Base-by-base conservation (phyloP, 345 rosid species). In the Rhodamnia rubescens region DNA sequence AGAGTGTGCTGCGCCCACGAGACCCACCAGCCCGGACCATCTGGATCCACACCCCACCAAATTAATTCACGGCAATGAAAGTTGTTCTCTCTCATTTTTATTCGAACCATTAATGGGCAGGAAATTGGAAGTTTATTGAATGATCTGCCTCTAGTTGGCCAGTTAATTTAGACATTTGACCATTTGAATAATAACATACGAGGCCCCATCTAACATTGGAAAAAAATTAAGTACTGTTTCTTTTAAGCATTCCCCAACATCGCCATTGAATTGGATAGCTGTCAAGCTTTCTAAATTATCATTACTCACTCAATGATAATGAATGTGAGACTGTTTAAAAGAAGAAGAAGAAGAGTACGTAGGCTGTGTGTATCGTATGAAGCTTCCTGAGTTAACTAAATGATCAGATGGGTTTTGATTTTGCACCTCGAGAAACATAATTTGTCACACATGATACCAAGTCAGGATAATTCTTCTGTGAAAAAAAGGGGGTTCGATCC, bases 391-490 rank as follows among this genome's bases (percentile, higher is more conserved):
- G 40, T 36, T 36, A 36, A 61, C 5, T 15, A 27, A 14, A 61
- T 27, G 8, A 27, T 3, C 11, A 61, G 21, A 27, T 12, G 6
- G 42, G 21, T 61, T 61, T 29, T 27, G 11, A 61, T 61, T 29
- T 61, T 61, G 5, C 9, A 1, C 36, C 5, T 27, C 8, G 5
- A 61, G 40, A 27, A 29, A 14, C 32, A 61, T 27, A 61, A 6
- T 61, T 27, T 61, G 21, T 61, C 40, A 7, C 27, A 27, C 21
- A 27, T 29, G 32, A 61, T 61, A 3, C 13, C 74, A 61, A 7
- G 20, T 61, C 11, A 1, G 4, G 21, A 0, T 27, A 14, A 1
- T 0, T 5, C 69, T 58, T 36, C n/a, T 6, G 1, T n/a, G 5
- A n/a, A 58, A 24, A n/a, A 12, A 27, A 36, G 40, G 3, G 40